These are phyloP conservation scores for Paraleonurus japonicus DNA, from an alignment of 257 asterid genomes.

Conservation along the genomic window DNA sequence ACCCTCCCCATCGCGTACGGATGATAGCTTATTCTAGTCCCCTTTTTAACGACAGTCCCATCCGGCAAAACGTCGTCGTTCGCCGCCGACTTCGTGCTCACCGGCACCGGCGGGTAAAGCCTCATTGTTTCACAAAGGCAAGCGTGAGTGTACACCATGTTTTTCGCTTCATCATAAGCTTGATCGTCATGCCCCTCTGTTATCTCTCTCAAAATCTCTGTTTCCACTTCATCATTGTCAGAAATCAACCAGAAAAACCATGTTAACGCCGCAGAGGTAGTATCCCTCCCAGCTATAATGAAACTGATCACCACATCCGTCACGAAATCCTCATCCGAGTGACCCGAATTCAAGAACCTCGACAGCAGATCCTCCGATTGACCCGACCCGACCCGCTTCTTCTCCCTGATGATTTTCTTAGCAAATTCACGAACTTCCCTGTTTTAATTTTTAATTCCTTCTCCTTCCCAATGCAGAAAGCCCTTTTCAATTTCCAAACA, in stretches of 20 bases:
- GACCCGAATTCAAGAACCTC: conserved; percentile 48
- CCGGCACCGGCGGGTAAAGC: conserved; percentile 66
- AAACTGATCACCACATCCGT: conserved; percentile 61
- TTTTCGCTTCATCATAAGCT: conserved; percentile 50
- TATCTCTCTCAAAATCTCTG: conserved; percentile 41
- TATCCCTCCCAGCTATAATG: conserved; percentile 68
- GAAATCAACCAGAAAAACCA: conserved; percentile 70
- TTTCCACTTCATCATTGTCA: conserved; percentile 37
- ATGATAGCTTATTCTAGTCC: conserved; percentile 47
- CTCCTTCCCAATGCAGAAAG: conserved; percentile 48
- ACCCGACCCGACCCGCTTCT: conserved; percentile 31
- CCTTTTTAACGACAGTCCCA: conserved; percentile 53
- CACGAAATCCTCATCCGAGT: conserved; percentile 49
- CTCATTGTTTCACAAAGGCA: conserved; percentile 62
- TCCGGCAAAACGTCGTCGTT: conserved; percentile 57
- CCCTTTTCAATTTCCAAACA: conserved; percentile 44
- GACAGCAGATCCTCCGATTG: conserved; percentile 53
- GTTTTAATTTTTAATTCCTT: conserved; percentile 28
- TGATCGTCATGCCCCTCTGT: background rate
- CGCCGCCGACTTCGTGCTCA: conserved; percentile 42
- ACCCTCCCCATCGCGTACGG: conserved; percentile 73
- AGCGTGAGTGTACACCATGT: conserved; percentile 59
- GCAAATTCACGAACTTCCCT: conserved; percentile 46
- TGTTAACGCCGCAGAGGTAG: conserved; percentile 62
- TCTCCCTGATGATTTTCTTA: conserved; percentile 32